phyloP scores from a whole-genome alignment of 2,329 filamentous ascomycete genomes.

The Calonectria honghensis region DNA sequence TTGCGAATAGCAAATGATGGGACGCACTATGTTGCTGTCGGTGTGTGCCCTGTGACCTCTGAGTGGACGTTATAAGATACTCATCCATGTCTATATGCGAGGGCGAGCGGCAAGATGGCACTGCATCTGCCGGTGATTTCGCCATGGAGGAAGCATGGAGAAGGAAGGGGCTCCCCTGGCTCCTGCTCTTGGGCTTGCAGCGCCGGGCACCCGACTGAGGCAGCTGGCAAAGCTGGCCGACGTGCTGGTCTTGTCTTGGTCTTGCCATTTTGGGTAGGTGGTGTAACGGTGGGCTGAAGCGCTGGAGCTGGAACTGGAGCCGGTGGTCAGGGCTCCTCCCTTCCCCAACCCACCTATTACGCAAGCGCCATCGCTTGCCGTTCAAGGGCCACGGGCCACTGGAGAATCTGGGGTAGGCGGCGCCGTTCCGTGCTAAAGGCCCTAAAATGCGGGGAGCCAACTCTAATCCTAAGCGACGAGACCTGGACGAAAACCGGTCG shows the following conservation, averaged over 20 bases:
- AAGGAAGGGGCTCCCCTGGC: constrained; percentile 19
- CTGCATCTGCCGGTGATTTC: constrained; percentile 11
- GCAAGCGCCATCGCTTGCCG: background rate
- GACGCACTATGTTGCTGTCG: constrained; percentile 8
- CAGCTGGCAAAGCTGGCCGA: background rate
- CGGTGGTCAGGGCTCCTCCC: constrained; percentile 12
- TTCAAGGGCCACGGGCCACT: constrained; percentile 28
- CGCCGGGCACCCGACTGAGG: background rate
- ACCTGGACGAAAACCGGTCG: background rate
- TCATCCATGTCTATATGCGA: constrained; percentile 18
- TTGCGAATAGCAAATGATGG: constrained; percentile 10
- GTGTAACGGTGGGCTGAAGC: constrained; percentile 22
- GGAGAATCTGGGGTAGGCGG: constrained; percentile 25
- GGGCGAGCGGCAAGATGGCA: constrained; percentile 24
- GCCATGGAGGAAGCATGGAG: background rate
- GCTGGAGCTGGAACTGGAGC: background rate
- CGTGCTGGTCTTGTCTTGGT: background rate
- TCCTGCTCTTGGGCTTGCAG: constrained; percentile 2
- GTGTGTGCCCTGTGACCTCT: constrained; percentile 26
- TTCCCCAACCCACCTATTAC: constrained; percentile 22
- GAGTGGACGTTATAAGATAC: constrained; percentile 12
- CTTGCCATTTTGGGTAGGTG: constrained; percentile 26
- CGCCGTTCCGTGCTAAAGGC: constrained; percentile 16
- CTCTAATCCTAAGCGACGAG: constrained; percentile 23
- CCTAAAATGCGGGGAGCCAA: constrained; percentile 26